Base-by-base conservation (phyloP, 345 rosid species). In the Aurinia saxatilis region DNA sequence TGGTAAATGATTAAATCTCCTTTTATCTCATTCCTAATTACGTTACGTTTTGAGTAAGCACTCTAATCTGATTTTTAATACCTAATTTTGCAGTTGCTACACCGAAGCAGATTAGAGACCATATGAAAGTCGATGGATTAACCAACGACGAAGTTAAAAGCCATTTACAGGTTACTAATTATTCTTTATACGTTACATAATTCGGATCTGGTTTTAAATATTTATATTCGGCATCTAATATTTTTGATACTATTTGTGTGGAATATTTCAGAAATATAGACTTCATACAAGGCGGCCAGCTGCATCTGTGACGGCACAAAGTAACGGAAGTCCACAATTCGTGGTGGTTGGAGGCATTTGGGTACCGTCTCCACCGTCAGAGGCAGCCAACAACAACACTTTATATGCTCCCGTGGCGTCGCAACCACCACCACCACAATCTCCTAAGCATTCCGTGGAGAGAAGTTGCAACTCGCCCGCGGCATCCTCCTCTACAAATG, bases 81-180 rank as follows among this genome's bases (percentile, higher is more conserved):
- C 0, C 4, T 3, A 33, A 40, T 19, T 47, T 61, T 64, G 62
- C 80, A 92, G 98, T 71, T 61, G 93, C 98, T 8, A 92, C 98
- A 0, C 98, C 98, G 0, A 91, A 91, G 76, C 98, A 88, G 71
- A 91, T 92, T 5, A 85, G 95, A 71, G 98, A 92, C 77, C 74
- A 81, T 54, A 92, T 92, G 98, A 89, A 89, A 69, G 96, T 92
- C 13, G 98, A 92, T 70, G 96, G 96, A 44, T 83, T 92, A 16
- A 85, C 95, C 10, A 92, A 89, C 21, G 98, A 89, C 66, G 98
- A 92, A 87, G 98, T 92, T 18, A 92, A 92, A 75, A 92, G 98
- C 81, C 98, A 92, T 86, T 80, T 92, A 69, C 98, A 92, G 98
- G 98, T 91, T 35, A 10, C 36, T 31, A 13, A n/a, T 21, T 21